A percentile compares a stretch with the other conserved stretches of the same genome.
phyloP scores from a whole-genome alignment of 345 rosid genomes.

The Anastatica hierochuntica region DNA sequence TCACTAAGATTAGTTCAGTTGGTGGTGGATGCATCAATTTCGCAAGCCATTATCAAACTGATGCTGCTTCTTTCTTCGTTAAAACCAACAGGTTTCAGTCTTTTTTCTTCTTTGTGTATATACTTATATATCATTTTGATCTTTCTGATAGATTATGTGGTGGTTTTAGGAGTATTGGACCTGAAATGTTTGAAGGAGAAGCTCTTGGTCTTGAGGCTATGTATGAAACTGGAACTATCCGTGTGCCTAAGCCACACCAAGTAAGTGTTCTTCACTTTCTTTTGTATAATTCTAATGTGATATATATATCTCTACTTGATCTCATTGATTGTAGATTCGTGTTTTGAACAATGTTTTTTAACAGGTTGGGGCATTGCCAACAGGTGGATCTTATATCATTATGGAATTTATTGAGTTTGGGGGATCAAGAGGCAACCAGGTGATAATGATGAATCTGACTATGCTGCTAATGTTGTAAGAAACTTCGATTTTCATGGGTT shows the following conservation, averaged over 20 bases:
- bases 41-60: slow-evolving; percentile 71
- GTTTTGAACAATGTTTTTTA: background rate
- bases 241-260: slow-evolving; percentile 78
- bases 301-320: background rate
- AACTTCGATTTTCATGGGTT: slow-evolving; percentile 7
- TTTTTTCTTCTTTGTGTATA: background rate
- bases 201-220: slow-evolving; percentile 87
- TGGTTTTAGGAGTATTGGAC: slow-evolving; percentile 70
- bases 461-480: background rate
- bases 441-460: slow-evolving; percentile 24
- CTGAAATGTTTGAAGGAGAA: slow-evolving; percentile 82
- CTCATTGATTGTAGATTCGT: background rate
- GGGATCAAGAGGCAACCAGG: slow-evolving; percentile 72
- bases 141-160: background rate
- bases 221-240: slow-evolving; percentile 66
- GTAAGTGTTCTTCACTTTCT: slow-evolving; percentile 24
- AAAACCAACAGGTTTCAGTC: slow-evolving; percentile 65
- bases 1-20: slow-evolving; percentile 54
- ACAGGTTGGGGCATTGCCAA: background rate
- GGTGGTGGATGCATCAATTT: slow-evolving; percentile 94
- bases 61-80: slow-evolving; percentile 72
- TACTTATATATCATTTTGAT: background rate
- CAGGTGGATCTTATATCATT: slow-evolving; percentile 49
- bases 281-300: background rate
- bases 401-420: slow-evolving; percentile 88